Base-by-base conservation (phyloP, 371 early-diverging fungal species). In the Syncephalastrum monosporum region DNA sequence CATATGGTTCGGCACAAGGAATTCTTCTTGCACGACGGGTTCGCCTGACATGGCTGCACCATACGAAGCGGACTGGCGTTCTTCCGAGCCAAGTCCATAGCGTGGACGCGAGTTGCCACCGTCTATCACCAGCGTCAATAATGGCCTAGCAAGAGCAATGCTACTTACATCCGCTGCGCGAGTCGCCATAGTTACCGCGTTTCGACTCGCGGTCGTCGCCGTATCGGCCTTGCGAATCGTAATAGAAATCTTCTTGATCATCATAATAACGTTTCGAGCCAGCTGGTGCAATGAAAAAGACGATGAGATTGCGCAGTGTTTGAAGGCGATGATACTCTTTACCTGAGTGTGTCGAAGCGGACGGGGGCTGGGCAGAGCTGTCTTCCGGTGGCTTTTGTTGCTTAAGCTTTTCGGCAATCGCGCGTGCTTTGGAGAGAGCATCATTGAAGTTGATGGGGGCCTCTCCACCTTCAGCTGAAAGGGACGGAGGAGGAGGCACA, bases 351-450 rank as follows among this genome's bases (percentile, higher is more conserved):
- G 38, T 0, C 38, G 38, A 33, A 6, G 8, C 8, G 38, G 38
- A 33, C 38, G 38, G 38, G 38, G 38, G 38, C 10, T 5, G 38
- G 38, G 38, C 38, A 33, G 38, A 33, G 38, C 38, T 33, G 38
- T 33, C 62, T 21, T 58, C 61, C n/a, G 71, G 67, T 16, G 62
- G 63, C 16, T 69, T 62, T 53, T 72, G 70, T 49, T 73, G 73
- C 43, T 79, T 81, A n/a, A 91, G 74, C 64, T 86, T 86, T 41
- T 90, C 91, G 38, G 94, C 94, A 54, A 93, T 87, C 14, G 91
- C 92, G 67, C 87, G 88, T 21, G 91, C 94, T 68, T 87, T 89
- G 42, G 89, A 88, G 42, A 94, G 60, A 0, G 91, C 92, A 55
- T 81, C 83, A 25, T 77, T 77, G 57, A 89, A 88, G 60, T 87